These are phyloP conservation scores for Cercospora sp. DNA, from an alignment of 2,329 filamentous ascomycete species.

Conservation along the genomic window DNA sequence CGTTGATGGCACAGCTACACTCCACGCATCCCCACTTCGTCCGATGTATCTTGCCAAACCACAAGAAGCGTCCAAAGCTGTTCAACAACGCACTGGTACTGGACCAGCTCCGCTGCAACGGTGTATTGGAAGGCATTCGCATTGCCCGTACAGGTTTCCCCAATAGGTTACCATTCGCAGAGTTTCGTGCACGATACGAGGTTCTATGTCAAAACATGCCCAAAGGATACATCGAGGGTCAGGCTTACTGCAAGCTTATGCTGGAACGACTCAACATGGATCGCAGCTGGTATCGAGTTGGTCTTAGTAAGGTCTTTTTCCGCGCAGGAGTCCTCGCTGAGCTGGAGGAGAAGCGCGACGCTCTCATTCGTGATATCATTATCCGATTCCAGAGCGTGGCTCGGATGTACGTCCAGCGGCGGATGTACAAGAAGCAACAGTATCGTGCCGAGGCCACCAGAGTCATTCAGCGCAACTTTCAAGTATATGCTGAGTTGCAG, in stretches of 20 bases:
- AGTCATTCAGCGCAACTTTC: constrained; percentile 93
- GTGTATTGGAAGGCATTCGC: constrained; percentile 96
- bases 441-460: constrained; percentile 93
- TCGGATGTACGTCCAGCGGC: constrained; percentile 82
- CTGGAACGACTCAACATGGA: constrained; percentile 86
- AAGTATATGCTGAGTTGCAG: constrained; percentile 84
- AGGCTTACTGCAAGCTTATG: constrained; percentile 80
- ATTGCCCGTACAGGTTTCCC: constrained; percentile 97
- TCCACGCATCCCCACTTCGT: constrained; percentile 98
- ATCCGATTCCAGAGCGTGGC: constrained; percentile 88
- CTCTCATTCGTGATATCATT: constrained; percentile 92
- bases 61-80: constrained; percentile 94
- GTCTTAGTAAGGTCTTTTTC: constrained; percentile 97
- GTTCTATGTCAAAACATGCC: constrained; percentile 88
- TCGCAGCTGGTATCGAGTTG: constrained; percentile 83
- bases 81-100: constrained; percentile 90
- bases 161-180: constrained; percentile 85
- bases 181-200: constrained; percentile 94
- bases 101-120: constrained; percentile 96
- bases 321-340: constrained; percentile 92
- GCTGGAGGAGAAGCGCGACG: constrained; percentile 91
- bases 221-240: constrained; percentile 86
- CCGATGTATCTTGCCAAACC: constrained; percentile 94
- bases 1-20: constrained; percentile 88
- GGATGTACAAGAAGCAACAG: constrained; percentile 85